Base-by-base conservation (phyloP, 140 eudicot species). In the Ambrosia hybrid region DNA sequence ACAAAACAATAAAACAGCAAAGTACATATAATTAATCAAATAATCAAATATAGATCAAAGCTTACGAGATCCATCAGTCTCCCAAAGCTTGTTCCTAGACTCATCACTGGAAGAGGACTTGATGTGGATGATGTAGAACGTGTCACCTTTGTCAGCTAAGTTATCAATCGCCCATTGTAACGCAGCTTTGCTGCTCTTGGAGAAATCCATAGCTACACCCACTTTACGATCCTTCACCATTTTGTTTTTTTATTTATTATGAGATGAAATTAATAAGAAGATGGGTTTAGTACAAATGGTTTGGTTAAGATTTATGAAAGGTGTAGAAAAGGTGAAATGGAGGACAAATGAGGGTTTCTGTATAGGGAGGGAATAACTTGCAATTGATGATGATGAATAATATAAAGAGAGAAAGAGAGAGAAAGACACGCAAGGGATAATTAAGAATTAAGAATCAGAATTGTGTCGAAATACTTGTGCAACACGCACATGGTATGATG, bases 141-240 rank as follows among this genome's bases (percentile, higher is more conserved):
- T 87, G 70, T 89, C 98, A 38, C 89, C 91, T 74, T 87, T 85
- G 57, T 89, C 95, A 77, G 92, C 96, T 72, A 92, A 65, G 73
- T 92, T 92, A 55, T 85, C 88, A 67, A 92, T 82, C 4, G 98
- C 94, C 96, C 98, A 92, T 64, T 79, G 77, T 17, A 92, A 77
- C 39, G 95, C 98, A 55, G 81, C 72, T 68, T 87, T 92, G 87
- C 98, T 92, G 86, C 98, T 92, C 34, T 81, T 85, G 5, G 98
- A 92, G 89, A 92, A 92, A 62, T 92, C 96, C 85, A 92, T 83
- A 1, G 96, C 98, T 70, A 92, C 90, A 4, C 96, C 96, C 15
- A 92, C 77, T 53, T 74, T 85, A 71, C 90, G 82, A 70, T 86
- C 95, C 77, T 88, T 88, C 81, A 43, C 86, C 98, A 92, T 91